These are phyloP conservation scores for Priceomyces medius DNA, from an alignment of 805 yeast species.

Conservation along the genomic window DNA sequence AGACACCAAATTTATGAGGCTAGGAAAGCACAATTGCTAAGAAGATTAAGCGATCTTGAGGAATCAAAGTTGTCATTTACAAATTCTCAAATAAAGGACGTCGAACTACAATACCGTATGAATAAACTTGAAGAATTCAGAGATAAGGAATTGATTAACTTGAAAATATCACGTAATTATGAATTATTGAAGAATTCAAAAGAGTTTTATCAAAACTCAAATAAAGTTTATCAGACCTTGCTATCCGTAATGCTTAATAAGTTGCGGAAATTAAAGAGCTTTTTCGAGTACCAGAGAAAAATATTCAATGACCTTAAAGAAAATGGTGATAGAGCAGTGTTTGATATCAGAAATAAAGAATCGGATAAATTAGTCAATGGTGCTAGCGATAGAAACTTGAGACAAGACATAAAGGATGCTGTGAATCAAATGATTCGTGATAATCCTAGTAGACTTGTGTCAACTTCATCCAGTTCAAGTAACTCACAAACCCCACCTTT, in stretches of 20 bases:
- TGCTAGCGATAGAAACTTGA: conserved; percentile 28
- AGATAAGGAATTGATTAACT: conserved; percentile 34
- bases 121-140: conserved; percentile 20
- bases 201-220: conserved; percentile 37
- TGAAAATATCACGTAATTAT: conserved; percentile 31
- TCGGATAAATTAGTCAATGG: conserved; percentile 27
- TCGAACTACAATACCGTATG: conserved; percentile 23
- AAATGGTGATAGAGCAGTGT: conserved; percentile 14
- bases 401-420: conserved; percentile 27
- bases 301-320: conserved; percentile 22
- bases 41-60: conserved; percentile 23
- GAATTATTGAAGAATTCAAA: conserved; percentile 31
- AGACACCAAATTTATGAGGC: conserved; percentile 19
- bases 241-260: conserved; percentile 30
- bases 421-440: conserved; percentile 16
- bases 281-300: conserved; percentile 37
- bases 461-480: not conserved
- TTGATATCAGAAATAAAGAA: conserved; percentile 22
- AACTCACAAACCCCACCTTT: conserved; percentile 2
- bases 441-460: not conserved
- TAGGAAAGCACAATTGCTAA: conserved; percentile 24
- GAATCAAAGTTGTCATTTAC: conserved; percentile 25
- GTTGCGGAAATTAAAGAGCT: conserved; percentile 37
- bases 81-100: conserved; percentile 22
- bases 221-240: conserved; percentile 31